phyloP scores from a whole-genome alignment of 2,329 filamentous ascomycete species.

The Clonostachys sp. region DNA sequence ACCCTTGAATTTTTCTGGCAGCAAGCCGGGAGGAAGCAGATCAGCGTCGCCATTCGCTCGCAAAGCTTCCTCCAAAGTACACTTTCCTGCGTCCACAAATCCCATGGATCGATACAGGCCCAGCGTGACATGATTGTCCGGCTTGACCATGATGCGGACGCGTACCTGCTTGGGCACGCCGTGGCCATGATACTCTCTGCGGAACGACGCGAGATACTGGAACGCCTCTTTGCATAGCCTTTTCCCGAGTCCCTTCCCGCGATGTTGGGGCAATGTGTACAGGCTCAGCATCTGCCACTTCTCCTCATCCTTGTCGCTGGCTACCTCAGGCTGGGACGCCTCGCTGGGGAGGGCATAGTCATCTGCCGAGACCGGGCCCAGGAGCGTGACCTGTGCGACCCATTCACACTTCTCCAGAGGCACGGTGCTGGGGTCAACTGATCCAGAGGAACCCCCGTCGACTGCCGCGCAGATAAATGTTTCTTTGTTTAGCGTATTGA shows the following conservation, averaged over 20 bases:
- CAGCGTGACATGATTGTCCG: background rate
- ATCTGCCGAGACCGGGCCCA: background rate
- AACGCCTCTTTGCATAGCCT: constrained; percentile 5
- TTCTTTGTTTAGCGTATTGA: background rate
- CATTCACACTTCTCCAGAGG: background rate
- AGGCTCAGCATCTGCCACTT: constrained; percentile 9
- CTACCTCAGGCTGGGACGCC: background rate
- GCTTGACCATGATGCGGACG: constrained; percentile 1
- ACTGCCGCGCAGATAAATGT: constrained; percentile 2
- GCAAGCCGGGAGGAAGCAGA: background rate
- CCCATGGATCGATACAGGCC: background rate
- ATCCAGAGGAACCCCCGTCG: background rate
- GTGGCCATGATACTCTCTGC: background rate
- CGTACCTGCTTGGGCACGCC: background rate
- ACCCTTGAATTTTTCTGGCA: background rate
- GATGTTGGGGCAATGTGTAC: constrained; percentile 5
- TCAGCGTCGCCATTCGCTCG: constrained; percentile 1
- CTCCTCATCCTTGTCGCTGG: constrained; percentile 1
- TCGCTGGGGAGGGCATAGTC: constrained; percentile 1
- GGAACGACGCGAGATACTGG: constrained; percentile 1
- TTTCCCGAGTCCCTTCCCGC: constrained; percentile 5
- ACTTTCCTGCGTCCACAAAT: background rate
- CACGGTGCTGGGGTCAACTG: background rate
- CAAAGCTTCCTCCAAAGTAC: constrained; percentile 1
- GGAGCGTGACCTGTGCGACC: constrained; percentile 6